These are phyloP conservation scores for Eurotiales sp. DNA, from an alignment of 2,329 filamentous ascomycete species.

Conservation along the genomic window DNA sequence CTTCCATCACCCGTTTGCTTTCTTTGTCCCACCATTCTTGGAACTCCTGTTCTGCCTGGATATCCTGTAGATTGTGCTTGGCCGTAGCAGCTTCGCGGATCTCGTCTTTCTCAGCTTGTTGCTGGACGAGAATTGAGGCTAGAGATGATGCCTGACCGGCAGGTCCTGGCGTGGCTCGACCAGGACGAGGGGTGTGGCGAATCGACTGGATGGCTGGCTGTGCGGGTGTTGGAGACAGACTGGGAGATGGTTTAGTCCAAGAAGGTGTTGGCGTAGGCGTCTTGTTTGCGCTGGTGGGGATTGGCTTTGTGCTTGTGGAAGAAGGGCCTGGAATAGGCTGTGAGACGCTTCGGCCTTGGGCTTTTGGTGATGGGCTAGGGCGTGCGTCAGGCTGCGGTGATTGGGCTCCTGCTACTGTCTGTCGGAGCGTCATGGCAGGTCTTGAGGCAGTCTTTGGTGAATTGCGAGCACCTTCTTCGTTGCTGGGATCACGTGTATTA, in stretches of 20 bases:
- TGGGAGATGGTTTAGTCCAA: constrained; percentile 15
- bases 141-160: constrained; percentile 59
- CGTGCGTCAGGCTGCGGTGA: constrained; percentile 8
- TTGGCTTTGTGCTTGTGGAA: constrained; percentile 31
- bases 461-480: constrained; percentile 12
- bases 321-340: constrained; percentile 32
- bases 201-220: constrained; percentile 37
- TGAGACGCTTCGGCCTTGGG: constrained; percentile 25
- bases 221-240: constrained; percentile 13
- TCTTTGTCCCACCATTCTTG: constrained; percentile 59
- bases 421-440: constrained; percentile 58
- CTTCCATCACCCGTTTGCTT: constrained; percentile 34
- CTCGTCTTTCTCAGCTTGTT: constrained; percentile 76
- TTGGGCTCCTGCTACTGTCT: constrained; percentile 53
- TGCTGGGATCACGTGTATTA: neutral
- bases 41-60: constrained; percentile 95
- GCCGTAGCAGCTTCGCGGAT: constrained; percentile 74
- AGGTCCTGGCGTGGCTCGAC: constrained; percentile 25
- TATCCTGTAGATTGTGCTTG: constrained; percentile 86
- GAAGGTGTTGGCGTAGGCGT: constrained; percentile 17
- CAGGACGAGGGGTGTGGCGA: constrained; percentile 48
- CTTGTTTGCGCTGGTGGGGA: constrained; percentile 39
- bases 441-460: constrained; percentile 29
- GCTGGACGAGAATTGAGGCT: constrained; percentile 82
- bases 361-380: constrained; percentile 15